A percentile compares a stretch with the other conserved stretches of the same genome.
phyloP scores from a whole-genome alignment of 495 filamentous ascomycete genomes.

The Podospora pseudopauciseta region DNA sequence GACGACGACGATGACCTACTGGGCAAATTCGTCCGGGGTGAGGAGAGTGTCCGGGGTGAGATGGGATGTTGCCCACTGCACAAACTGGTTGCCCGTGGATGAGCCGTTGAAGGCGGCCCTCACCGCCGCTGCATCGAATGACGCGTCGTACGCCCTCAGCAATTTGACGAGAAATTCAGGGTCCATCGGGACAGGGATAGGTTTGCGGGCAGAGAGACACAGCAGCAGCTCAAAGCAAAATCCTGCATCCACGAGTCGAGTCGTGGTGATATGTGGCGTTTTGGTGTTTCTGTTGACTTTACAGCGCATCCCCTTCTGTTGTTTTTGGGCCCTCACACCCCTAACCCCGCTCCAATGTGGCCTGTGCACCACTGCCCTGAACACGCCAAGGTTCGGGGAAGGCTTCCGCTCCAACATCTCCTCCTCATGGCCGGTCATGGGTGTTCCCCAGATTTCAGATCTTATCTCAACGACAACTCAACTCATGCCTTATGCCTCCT shows the following conservation, averaged over 20 bases:
- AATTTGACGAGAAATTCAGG: constrained; percentile 26
- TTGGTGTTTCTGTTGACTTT: constrained; percentile 4
- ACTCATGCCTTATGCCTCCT: not conserved
- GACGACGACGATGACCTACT: constrained; percentile 28
- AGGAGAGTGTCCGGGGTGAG: constrained; percentile 43
- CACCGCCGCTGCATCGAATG: constrained; percentile 31
- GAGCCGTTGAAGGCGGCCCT: constrained; percentile 21
- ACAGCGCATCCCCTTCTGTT: not conserved
- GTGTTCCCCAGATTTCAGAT: not conserved
- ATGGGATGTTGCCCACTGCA: constrained; percentile 40
- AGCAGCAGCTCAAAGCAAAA: constrained; percentile 11
- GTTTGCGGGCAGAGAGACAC: not conserved
- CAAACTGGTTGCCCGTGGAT: constrained; percentile 28
- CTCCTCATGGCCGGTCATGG: not conserved
- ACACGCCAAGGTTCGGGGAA: not conserved
- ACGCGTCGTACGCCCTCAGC: constrained; percentile 30
- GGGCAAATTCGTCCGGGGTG: constrained; percentile 39
- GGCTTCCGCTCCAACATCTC: constrained; percentile 9
- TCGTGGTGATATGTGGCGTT: constrained; percentile 11
- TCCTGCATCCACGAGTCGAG: constrained; percentile 2
- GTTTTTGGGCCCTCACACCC: too few relatives aligned
- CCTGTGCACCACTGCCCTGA: not conserved
- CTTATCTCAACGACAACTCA: constrained; percentile 9
- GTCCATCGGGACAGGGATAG: constrained; percentile 21
- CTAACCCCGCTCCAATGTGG: not conserved